Evolutionary conservation across 805 yeast species (phyloP).

Genomic region (Zygosaccharomyces bisporus): DNA sequence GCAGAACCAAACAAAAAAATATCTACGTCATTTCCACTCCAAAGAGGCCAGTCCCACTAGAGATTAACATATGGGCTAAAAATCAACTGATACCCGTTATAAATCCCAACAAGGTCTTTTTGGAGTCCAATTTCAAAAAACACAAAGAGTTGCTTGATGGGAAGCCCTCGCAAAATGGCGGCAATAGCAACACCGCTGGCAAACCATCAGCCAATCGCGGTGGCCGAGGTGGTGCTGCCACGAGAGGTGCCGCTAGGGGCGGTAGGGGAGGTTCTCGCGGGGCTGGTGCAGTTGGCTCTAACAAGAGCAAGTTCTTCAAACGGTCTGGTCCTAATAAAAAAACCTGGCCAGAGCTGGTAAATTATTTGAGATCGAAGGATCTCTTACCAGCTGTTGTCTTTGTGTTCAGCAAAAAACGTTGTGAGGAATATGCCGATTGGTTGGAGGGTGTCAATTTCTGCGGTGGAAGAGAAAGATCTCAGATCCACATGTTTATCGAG

Average conservation of each 20-base stretch:
- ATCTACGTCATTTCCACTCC: conserved; percentile 95
- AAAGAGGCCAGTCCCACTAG: conserved; percentile 94
- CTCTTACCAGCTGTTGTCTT: conserved; percentile 90
- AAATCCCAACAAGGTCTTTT: conserved; percentile 66
- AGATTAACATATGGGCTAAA: conserved; percentile 81
- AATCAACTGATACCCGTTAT: conserved; percentile 67
- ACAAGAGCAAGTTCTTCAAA: conserved; percentile 38
- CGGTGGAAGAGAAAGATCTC: conserved; percentile 79
- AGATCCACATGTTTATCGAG: conserved; percentile 89
- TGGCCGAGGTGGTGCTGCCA: conserved; percentile 17
- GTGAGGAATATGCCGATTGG: conserved; percentile 89
- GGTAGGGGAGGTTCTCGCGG: conserved; percentile 39
- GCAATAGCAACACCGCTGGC: conserved; percentile 42
- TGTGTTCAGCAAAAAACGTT: conserved; percentile 88
- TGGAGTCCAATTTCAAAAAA: conserved; percentile 56
- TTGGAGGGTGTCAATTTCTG: conserved; percentile 73
- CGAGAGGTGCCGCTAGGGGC: conserved; percentile 30
- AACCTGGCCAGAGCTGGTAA: conserved; percentile 73
- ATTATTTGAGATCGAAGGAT: conserved; percentile 59
- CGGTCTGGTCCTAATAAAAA: conserved; percentile 72
- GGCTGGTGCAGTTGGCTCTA: conserved; percentile 39
- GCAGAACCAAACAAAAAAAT: conserved; percentile 92
- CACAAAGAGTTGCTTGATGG: conserved; percentile 52
- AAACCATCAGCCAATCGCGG: conserved; percentile 31
- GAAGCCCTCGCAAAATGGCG: conserved; percentile 39